phyloP scores from a whole-genome alignment of 345 rosid genomes.

The Populus ilicifolia region DNA sequence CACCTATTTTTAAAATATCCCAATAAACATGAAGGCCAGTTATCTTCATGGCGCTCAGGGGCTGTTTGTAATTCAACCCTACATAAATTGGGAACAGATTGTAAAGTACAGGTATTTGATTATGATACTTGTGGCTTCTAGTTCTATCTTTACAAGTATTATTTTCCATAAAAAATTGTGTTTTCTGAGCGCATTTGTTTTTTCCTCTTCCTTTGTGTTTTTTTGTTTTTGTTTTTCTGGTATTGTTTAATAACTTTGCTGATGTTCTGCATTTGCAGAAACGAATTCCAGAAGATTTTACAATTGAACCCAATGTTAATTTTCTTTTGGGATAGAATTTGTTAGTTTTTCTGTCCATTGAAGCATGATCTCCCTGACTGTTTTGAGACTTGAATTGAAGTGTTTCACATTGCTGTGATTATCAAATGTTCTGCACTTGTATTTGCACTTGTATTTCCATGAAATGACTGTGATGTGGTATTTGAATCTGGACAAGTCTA shows the following conservation, averaged over 20 bases:
- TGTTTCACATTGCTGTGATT: not conserved
- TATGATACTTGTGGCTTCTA: not conserved
- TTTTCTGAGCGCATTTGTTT: not conserved
- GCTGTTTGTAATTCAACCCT: constrained; percentile 65
- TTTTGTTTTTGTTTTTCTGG: not conserved
- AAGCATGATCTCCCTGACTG: not conserved
- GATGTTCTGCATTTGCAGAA: not conserved
- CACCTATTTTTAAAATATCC: constrained; percentile 66
- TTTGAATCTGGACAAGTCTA: not conserved
- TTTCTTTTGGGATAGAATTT: not conserved
- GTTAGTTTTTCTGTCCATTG: not conserved
- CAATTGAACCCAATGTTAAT: not conserved
- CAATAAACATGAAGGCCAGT: constrained; percentile 62
- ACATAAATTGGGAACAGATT: constrained; percentile 52
- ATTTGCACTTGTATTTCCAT: not conserved
- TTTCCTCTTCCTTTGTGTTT: no score
- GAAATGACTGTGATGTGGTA: not conserved
- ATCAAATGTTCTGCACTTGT: not conserved
- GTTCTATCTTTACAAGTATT: not conserved
- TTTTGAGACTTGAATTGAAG: not conserved
- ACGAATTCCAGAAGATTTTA: not conserved
- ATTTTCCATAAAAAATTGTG: not conserved
- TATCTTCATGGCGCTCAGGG: constrained; percentile 39
- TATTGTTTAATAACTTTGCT: not conserved
- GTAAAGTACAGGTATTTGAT: constrained; percentile 60